phyloP scores from a whole-genome alignment of 495 filamentous ascomycete species.

The Staphylotrichum tortipilum region DNA sequence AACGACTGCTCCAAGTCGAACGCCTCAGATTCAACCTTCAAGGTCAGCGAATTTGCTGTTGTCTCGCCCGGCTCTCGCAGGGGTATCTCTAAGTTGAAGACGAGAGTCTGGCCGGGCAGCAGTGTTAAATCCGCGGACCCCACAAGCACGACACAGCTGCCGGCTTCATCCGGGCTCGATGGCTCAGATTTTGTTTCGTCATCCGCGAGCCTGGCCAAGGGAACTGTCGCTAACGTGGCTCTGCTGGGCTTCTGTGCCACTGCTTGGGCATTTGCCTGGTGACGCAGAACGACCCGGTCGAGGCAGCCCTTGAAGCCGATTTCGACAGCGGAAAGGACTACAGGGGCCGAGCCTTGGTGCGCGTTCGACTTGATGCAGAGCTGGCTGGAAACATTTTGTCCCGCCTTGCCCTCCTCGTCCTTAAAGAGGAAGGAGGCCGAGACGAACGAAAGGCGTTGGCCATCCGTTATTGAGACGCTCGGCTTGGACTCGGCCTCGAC shows the following conservation, averaged over 20 bases:
- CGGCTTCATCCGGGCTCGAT: slow-evolving; percentile 23
- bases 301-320: slow-evolving; percentile 63
- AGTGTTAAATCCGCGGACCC: slow-evolving; percentile 62
- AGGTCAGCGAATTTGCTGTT: slow-evolving; percentile 52
- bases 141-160: slow-evolving; percentile 23
- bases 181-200: slow-evolving; percentile 18
- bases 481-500: slow-evolving; percentile 51
- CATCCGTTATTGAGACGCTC: slow-evolving; percentile 54
- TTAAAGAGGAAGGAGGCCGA: slow-evolving; percentile 66
- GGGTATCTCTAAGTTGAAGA: slow-evolving; percentile 62
- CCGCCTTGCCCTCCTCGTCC: slow-evolving; percentile 69
- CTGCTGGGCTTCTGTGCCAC: slow-evolving; percentile 6
- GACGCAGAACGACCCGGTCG: slow-evolving; percentile 44
- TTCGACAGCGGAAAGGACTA: slow-evolving; percentile 56
- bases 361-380: slow-evolving; percentile 64
- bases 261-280: slow-evolving; percentile 15
- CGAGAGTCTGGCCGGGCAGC: slow-evolving; percentile 55
- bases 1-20: slow-evolving; percentile 64
- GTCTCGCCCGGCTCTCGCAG: slow-evolving; percentile 76
- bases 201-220: slow-evolving; percentile 5
- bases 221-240: slow-evolving; percentile 7
- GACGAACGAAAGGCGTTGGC: slow-evolving; percentile 63
- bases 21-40: slow-evolving; percentile 51
- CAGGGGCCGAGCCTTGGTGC: slow-evolving; percentile 49
- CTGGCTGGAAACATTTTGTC: slow-evolving; percentile 66